Conservation (phyloP, 257 asterid genomes). For the Eustoma russellianum region DNA sequence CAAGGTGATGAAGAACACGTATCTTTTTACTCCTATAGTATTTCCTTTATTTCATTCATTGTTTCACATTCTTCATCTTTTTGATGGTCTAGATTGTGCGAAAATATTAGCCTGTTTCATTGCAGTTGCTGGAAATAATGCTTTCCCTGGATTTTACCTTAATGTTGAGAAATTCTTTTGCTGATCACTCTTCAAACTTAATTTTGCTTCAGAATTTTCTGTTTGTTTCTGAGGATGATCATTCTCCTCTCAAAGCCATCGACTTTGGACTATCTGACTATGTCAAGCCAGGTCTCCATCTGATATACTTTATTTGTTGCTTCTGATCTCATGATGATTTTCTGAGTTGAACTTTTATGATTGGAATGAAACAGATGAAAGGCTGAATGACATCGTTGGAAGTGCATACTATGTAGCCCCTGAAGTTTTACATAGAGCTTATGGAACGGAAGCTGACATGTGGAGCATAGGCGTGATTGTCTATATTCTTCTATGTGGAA, state of each 20-base stretch:
- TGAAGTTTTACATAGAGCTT: slow-evolving; percentile 78
- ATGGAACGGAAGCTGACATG: slow-evolving; percentile 93
- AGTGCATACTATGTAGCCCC: slow-evolving; percentile 86
- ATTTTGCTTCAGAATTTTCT: slow-evolving; percentile 62
- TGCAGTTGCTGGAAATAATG: too few species aligned
- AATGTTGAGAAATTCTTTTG: background rate
- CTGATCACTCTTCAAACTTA: slow-evolving; percentile 2
- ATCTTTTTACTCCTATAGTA: too few species aligned
- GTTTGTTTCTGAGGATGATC: slow-evolving; percentile 65
- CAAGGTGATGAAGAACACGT: too few species aligned
- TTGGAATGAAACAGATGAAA: slow-evolving; percentile 42
- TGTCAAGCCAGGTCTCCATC: slow-evolving; percentile 75
- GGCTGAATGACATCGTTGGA: slow-evolving; percentile 88
- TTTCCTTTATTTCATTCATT: too few species aligned
- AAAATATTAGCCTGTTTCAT: too few species aligned
- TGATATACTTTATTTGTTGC: background rate
- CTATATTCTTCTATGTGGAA: slow-evolving; percentile 83
- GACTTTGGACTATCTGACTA: slow-evolving; percentile 94
- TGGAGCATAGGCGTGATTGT: slow-evolving; percentile 97
- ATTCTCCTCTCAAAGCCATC: slow-evolving; percentile 68
- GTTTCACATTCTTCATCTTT: too few species aligned
- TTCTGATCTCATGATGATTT: background rate
- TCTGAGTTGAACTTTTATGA: slow-evolving; percentile 9
- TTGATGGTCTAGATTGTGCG: too few species aligned
- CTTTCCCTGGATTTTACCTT: background rate